These are phyloP conservation scores for Xylariales sp. DNA, from an alignment of 2,329 filamentous ascomycete genomes.

Conservation along the genomic window DNA sequence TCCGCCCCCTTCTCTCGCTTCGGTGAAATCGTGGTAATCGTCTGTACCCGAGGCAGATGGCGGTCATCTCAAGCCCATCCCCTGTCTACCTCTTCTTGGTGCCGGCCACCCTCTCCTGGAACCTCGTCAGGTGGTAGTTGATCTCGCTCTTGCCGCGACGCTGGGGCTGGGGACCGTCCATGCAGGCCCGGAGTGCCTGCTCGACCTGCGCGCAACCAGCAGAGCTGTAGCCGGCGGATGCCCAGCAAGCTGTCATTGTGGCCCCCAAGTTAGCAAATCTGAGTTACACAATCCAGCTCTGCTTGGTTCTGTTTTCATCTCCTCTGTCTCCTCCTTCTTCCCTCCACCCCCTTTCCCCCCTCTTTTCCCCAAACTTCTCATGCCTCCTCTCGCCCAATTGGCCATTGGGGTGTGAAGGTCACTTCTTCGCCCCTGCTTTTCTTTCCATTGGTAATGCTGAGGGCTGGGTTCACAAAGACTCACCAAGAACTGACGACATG, in stretches of 20 bases:
- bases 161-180: constrained; percentile 68
- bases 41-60: too few relatives aligned
- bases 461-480: constrained; percentile 12
- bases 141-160: constrained; percentile 67
- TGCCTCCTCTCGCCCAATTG: too few relatives aligned
- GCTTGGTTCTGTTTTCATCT: too few relatives aligned
- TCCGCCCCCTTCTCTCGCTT: neutral
- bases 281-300: too few relatives aligned
- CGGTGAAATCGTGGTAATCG: too few relatives aligned
- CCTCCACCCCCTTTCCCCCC: too few relatives aligned
- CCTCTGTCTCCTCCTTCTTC: too few relatives aligned
- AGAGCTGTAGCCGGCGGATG: constrained; percentile 67
- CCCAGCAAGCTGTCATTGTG: constrained; percentile 70
- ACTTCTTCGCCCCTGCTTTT: neutral
- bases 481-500: constrained; percentile 56
- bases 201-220: constrained; percentile 56
- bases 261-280: neutral
- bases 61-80: too few relatives aligned
- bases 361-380: too few relatives aligned
- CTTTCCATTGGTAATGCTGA: too few relatives aligned
- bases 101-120: constrained; percentile 55
- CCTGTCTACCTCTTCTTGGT: constrained; percentile 33
- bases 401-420: neutral
- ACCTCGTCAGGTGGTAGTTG: constrained; percentile 88
- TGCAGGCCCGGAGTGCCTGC: constrained; percentile 60